Base-by-base conservation (phyloP, 345 rosid species). In the Erysimum cheiranthoides region DNA sequence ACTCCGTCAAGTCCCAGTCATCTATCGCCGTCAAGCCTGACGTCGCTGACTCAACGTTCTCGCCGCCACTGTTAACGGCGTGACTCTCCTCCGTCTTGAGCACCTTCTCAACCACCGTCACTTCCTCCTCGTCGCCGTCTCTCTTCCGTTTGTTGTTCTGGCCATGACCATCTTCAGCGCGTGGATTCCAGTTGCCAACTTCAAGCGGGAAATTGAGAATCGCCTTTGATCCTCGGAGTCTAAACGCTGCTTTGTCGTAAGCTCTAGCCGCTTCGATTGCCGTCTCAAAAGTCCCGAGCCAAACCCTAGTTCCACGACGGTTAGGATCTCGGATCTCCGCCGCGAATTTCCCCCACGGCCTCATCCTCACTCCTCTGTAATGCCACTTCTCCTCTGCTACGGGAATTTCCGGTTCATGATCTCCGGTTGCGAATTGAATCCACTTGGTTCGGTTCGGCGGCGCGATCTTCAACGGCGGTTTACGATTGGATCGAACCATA, bases 301-400 rank as follows among this genome's bases (percentile, higher is more conserved):
- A 93, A 40, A 90, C 60, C 0, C 98, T 83, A 2, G 93, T 65
- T 17, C 98, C 92, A 32, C 80, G 91, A 68, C 85, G 78, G 79
- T 64, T 86, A 5, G 98, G 98, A 61, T 93, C 98, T 7, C 98
- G 84, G 74, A 93, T 93, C 90, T 93, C 98, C 46, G 98, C 97
- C 3, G 97, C 98, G 79, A 82, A 93, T 79, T 91, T 93, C 3
- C 98, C 98, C 98, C 98, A 93, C 40, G 98, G 96, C 80, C 97
- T 82, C 74, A 70, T 84, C 66, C 97, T 81, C 61, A 93, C 97
- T n/a, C 98, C 98, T 81, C 98, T 87, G 83, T 90, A 91, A 54
- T 85, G 97, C 84, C 66, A 79, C 70, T 52, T 70, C 31, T 81
- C 83, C 34, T 81, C 84, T 2, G 51, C 60, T 4, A 53, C 43